Evolutionary conservation across 192 early-diverging fungal genomes (phyloP).

Genomic region (Backusella mclennaniae): DNA sequence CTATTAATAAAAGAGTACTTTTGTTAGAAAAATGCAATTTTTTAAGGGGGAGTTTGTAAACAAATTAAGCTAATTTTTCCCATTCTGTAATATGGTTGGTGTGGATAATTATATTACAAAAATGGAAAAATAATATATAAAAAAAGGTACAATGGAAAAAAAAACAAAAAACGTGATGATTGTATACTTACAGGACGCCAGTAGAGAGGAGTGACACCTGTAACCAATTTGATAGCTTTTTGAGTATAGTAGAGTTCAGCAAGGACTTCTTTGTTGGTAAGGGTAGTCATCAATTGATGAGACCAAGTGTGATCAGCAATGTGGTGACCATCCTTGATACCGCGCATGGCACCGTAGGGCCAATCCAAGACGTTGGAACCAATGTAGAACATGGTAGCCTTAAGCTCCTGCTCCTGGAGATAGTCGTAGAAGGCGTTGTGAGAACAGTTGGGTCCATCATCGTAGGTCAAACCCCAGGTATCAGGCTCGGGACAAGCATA

Average conservation of each 20-base stretch:
- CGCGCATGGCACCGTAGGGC: conserved; percentile 42
- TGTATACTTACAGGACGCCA: conserved; percentile 34
- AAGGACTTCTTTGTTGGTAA: conserved; percentile 46
- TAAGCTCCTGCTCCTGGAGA: conserved; percentile 43
- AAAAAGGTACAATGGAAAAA: background rate
- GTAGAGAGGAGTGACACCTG: conserved; percentile 37
- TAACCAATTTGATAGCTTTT: conserved; percentile 42
- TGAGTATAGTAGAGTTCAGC: conserved; percentile 56
- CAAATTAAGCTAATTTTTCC: background rate
- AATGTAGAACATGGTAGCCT: conserved; percentile 64
- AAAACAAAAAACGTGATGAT: background rate
- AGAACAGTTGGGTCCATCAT: conserved; percentile 60
- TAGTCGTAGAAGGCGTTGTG: conserved; percentile 43
- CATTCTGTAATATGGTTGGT: background rate
- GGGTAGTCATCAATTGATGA: conserved; percentile 48
- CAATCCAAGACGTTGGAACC: conserved; percentile 54
- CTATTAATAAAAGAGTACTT: conserved; percentile 4
- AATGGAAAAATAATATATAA: background rate
- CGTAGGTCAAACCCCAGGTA: conserved; percentile 57
- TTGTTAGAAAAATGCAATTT: background rate
- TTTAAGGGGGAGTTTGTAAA: background rate
- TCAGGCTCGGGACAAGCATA: conserved; percentile 31
- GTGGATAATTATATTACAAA: background rate
- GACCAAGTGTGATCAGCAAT: conserved; percentile 64
- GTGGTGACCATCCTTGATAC: conserved; percentile 56